Evolutionary conservation across 495 filamentous ascomycete species (phyloP).

Genomic region (Daldinia loculata): DNA sequence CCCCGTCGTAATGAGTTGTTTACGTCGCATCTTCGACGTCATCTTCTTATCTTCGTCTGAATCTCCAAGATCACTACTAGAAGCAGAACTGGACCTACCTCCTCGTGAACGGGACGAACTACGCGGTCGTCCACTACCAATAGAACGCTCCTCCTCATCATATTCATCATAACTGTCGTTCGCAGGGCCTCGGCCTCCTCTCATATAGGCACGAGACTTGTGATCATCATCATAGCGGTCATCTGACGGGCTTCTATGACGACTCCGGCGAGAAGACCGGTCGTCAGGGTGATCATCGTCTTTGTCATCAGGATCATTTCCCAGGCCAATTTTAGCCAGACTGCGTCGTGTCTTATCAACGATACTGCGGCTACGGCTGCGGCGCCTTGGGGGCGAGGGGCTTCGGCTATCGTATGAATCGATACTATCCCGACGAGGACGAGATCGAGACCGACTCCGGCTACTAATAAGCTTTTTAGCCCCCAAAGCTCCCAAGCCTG

Average conservation of each 20-base stretch:
- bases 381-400: constrained; percentile 48
- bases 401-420: constrained; percentile 63
- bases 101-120: constrained; percentile 46
- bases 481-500: constrained; percentile 77
- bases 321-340: constrained; percentile 57
- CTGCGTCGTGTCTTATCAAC: constrained; percentile 55
- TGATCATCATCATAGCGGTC: constrained; percentile 64
- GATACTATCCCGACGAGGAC: constrained; percentile 49
- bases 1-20: constrained; percentile 83
- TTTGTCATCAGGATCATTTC: constrained; percentile 57
- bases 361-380: constrained; percentile 61
- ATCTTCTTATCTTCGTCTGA: constrained; percentile 80
- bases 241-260: constrained; percentile 43
- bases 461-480: constrained; percentile 81
- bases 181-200: constrained; percentile 51
- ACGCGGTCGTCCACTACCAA: constrained; percentile 50
- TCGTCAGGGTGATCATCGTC: constrained; percentile 50
- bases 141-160: constrained; percentile 59
- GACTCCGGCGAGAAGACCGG: constrained; percentile 39
- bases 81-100: constrained; percentile 57
- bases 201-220: constrained; percentile 57
- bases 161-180: constrained; percentile 54
- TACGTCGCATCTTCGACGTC: constrained; percentile 81
- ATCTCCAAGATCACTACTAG: constrained; percentile 71
- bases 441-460: constrained; percentile 64